These are phyloP conservation scores for Castanospermum australe DNA, from an alignment of 306 rosid species.

Conservation along the genomic window DNA sequence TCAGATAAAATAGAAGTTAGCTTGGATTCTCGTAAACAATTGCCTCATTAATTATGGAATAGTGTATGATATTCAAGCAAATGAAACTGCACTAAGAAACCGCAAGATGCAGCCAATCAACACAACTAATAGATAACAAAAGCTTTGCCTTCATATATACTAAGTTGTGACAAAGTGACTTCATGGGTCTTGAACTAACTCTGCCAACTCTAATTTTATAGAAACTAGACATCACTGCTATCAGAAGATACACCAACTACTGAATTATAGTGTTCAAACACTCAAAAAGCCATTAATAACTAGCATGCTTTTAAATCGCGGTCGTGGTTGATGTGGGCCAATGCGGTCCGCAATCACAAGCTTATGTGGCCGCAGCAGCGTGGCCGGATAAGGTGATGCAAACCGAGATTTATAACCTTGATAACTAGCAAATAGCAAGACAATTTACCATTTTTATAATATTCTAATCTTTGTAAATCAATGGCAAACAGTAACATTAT, in stretches of 20 bases:
- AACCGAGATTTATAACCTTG: too few relatives aligned
- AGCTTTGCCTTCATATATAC: not conserved
- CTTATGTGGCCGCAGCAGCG: too few relatives aligned
- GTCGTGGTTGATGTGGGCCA: too few relatives aligned
- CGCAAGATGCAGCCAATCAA: constrained; percentile 10
- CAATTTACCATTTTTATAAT: not conserved
- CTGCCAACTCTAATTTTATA: not conserved
- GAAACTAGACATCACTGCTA: not conserved
- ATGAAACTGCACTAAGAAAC: not conserved
- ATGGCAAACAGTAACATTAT: constrained; percentile 1
- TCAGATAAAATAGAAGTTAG: constrained; percentile 16
- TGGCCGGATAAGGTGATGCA: too few relatives aligned
- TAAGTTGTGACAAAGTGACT: constrained; percentile 5
- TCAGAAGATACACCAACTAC: constrained; percentile 3
- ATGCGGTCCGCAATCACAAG: too few relatives aligned
- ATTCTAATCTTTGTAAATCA: not conserved
- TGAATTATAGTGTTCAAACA: not conserved
- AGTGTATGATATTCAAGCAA: not conserved
- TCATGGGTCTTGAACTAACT: constrained; percentile 9
- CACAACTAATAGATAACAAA: not conserved
- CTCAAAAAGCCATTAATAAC: not conserved
- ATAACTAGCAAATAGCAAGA: not conserved
- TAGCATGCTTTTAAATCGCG: too few relatives aligned
- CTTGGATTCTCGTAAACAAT: not conserved
- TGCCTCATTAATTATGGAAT: not conserved